Evolutionary conservation across 139 green algal genomes (phyloP).

Genomic region (Nannochloris sp.): DNA sequence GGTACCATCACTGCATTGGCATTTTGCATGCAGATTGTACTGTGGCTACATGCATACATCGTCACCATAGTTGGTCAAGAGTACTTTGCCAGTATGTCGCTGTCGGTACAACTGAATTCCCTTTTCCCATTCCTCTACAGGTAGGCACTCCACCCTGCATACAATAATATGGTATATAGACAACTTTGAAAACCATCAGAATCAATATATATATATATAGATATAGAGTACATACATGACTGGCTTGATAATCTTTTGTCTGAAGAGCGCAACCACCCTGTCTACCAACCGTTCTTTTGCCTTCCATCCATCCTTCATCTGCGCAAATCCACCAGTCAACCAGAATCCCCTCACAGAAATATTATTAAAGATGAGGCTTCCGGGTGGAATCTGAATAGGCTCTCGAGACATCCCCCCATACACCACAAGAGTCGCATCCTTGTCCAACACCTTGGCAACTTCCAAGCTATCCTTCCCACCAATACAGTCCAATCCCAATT

Average conservation of each 20-base stretch:
- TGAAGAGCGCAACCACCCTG: slow-evolving; percentile 18
- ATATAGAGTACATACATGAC: background rate
- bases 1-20: too few species aligned
- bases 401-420: slow-evolving; percentile 83
- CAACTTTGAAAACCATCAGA: background rate
- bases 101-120: slow-evolving; percentile 15
- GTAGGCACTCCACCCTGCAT: slow-evolving; percentile 15
- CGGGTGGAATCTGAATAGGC: slow-evolving; percentile 57
- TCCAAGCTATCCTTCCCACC: slow-evolving; percentile 41
- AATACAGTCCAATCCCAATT: slow-evolving; percentile 72
- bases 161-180: background rate
- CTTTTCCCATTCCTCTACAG: slow-evolving; percentile 20
- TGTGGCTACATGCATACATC: slow-evolving; percentile 11
- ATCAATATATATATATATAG: background rate
- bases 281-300: slow-evolving; percentile 27
- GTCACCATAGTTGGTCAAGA: slow-evolving; percentile 20
- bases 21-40: too few species aligned
- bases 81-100: slow-evolving; percentile 14
- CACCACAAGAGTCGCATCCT: slow-evolving; percentile 65
- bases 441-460: slow-evolving; percentile 48
- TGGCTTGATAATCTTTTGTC: slow-evolving; percentile 21
- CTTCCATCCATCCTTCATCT: slow-evolving; percentile 32
- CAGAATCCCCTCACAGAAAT: slow-evolving; percentile 68
- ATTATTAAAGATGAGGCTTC: slow-evolving; percentile 85
- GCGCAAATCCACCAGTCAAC: slow-evolving; percentile 48